Conservation (phyloP, 805 yeast species). For the Ogataea thermomethanolica region DNA sequence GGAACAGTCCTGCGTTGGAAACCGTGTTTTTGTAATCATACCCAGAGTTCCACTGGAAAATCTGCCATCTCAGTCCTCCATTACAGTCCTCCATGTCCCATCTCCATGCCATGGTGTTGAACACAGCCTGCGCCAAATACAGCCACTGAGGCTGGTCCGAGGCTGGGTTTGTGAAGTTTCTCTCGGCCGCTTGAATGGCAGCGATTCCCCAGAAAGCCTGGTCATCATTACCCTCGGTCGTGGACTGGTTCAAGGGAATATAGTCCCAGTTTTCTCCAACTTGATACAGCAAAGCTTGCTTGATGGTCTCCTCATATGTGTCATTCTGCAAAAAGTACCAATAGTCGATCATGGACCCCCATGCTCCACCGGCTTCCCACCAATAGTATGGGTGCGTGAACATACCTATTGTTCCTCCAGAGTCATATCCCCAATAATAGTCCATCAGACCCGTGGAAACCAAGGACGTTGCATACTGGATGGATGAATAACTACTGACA, state of each 20-base stretch:
- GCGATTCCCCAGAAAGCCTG: slow-evolving; percentile 97
- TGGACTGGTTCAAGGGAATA: slow-evolving; percentile 82
- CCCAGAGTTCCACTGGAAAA: slow-evolving; percentile 90
- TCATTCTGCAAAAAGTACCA: slow-evolving; percentile 67
- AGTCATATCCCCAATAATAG: slow-evolving; percentile 58
- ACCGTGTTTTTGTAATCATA: slow-evolving; percentile 90
- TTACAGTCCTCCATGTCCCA: slow-evolving; percentile 77
- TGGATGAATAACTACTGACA: slow-evolving; percentile 40
- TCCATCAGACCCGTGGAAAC: slow-evolving; percentile 61
- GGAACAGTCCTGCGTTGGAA: slow-evolving; percentile 87
- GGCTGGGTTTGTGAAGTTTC: slow-evolving; percentile 73
- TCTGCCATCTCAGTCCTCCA: slow-evolving; percentile 97
- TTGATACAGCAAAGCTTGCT: slow-evolving; percentile 67
- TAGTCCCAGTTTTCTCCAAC: slow-evolving; percentile 71
- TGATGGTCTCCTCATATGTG: slow-evolving; percentile 57
- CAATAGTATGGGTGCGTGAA: slow-evolving; percentile 89
- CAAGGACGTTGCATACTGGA: slow-evolving; percentile 48
- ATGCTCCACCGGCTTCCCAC: slow-evolving; percentile 99
- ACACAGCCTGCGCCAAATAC: slow-evolving; percentile 80
- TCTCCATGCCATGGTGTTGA: slow-evolving; percentile 82
- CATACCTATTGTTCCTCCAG: slow-evolving; percentile 84
- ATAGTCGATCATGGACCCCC: slow-evolving; percentile 83
- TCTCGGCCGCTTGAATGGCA: slow-evolving; percentile 88
- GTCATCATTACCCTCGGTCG: slow-evolving; percentile 96
- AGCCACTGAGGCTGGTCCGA: slow-evolving; percentile 69